Base-by-base conservation (phyloP, 139 green algal genomes). In the Coelastrella sp. region DNA sequence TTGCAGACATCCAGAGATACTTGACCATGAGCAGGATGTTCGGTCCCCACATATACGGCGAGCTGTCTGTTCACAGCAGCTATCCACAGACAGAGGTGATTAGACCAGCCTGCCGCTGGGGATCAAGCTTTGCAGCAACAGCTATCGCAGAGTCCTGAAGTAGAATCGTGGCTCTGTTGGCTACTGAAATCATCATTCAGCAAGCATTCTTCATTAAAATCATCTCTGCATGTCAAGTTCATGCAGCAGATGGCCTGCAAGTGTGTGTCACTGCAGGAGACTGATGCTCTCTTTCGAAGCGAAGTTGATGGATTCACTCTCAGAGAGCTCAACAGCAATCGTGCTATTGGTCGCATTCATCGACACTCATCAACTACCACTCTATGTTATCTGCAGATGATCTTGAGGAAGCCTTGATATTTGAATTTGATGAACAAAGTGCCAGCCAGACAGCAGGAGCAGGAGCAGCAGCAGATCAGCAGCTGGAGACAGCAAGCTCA, bases 401-500 rank as follows among this genome's bases (percentile, higher is more conserved):
- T 25, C 25, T 83, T 21, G 76, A 83, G 38, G 76, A 83, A 15
- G 25, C 57, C 23, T 37, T 83, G 59, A 38, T 83, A n/a, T 83
- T 83, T 83, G 76, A 83, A 7, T 83, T 74, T 57, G 76, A 83
- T 21, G 35, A 38, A 41, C 53, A 83, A 59, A 38, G 32, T 27
- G 53, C 35, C 73, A 68, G 72, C 72, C 43, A 40, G 35, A 30
- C 45, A 30, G 27, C 72, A 67, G 48, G 30, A 30, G 48, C 45
- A 66, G n/a, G 11, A 19, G 0, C 41, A 25, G 41, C 71, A 63
- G 41, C 17, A n/a, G 41, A 27, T 11, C 71, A 21, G 34, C 38
- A 9, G 25, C 30, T 50, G 9, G 72, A 34, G 27, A 38, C 51
- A 32, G 51, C 72, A 17, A 67, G 72, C 72, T 80, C 72, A 30